These are phyloP conservation scores for Eucalyptus marginata DNA, from an alignment of 345 rosid species.

Conservation along the genomic window DNA sequence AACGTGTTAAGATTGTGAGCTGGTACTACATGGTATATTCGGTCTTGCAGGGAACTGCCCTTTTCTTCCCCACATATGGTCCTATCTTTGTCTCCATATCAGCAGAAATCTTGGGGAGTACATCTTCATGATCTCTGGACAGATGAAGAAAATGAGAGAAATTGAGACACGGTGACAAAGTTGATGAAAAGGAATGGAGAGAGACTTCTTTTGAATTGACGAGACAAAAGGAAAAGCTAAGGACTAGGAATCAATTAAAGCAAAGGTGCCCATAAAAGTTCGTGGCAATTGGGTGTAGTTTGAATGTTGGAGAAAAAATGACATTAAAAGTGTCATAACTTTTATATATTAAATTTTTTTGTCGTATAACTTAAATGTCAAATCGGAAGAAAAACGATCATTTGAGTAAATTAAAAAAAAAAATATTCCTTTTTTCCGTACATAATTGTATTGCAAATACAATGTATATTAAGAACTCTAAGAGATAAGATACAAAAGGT, in stretches of 20 bases:
- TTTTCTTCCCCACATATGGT: background rate
- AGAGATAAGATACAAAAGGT: background rate
- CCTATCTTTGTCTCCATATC: background rate
- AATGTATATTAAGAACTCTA: too few relatives aligned
- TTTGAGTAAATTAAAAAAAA: too few relatives aligned
- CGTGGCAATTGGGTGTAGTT: background rate
- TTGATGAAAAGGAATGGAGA: background rate
- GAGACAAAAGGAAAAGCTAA: background rate
- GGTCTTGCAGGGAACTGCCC: background rate
- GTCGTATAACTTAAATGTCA: background rate
- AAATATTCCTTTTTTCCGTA: too few relatives aligned
- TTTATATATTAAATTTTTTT: too few relatives aligned
- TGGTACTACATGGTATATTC: background rate
- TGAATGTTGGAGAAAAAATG: background rate
- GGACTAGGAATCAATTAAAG: background rate
- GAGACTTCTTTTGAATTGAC: background rate
- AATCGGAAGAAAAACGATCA: too few relatives aligned
- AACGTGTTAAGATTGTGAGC: background rate
- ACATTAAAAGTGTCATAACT: background rate
- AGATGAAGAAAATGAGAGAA: background rate
- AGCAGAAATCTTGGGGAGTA: background rate
- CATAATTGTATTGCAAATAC: background rate
- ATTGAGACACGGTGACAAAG: background rate
- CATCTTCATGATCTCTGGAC: background rate
- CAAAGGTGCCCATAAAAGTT: background rate